Evolutionary conservation across 345 rosid genomes (phyloP).

Genomic region (Arabis alpina): DNA sequence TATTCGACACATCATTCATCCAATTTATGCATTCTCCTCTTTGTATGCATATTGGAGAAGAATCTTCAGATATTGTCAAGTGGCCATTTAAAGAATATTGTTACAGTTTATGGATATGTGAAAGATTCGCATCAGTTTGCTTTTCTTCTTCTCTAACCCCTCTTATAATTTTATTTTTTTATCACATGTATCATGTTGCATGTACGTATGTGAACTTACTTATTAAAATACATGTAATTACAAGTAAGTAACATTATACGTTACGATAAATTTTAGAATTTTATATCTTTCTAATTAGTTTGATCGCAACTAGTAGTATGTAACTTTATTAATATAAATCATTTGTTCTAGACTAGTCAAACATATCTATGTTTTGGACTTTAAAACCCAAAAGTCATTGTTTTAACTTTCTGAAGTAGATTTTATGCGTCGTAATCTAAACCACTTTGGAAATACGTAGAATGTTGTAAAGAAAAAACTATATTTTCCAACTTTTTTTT

Average conservation of each 20-base stretch:
- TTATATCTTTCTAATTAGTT: no score
- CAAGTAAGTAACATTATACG: no score
- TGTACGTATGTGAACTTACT: neutral
- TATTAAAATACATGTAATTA: no score
- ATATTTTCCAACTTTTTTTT: slow-evolving; percentile 1
- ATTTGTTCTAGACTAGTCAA: neutral
- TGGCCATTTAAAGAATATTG: neutral
- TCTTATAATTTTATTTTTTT: neutral
- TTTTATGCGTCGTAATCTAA: neutral
- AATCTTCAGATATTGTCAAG: neutral
- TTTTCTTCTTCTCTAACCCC: neutral
- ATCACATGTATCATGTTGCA: neutral
- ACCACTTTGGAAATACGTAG: neutral
- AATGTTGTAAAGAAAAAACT: neutral
- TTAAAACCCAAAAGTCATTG: neutral
- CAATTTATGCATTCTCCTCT: no score
- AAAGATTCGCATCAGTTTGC: slow-evolving; percentile 1
- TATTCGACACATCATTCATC: slow-evolving; percentile 24
- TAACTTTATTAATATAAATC: neutral
- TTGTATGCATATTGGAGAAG: neutral
- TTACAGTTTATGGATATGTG: neutral
- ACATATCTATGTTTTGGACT: neutral
- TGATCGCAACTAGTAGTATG: no score
- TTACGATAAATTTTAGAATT: no score
- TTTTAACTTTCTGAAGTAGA: neutral